Evolutionary conservation across 805 yeast species (phyloP), one percentile per base, ranked within the genome.

Genomic region (Wickerhamiella cacticola): DNA sequence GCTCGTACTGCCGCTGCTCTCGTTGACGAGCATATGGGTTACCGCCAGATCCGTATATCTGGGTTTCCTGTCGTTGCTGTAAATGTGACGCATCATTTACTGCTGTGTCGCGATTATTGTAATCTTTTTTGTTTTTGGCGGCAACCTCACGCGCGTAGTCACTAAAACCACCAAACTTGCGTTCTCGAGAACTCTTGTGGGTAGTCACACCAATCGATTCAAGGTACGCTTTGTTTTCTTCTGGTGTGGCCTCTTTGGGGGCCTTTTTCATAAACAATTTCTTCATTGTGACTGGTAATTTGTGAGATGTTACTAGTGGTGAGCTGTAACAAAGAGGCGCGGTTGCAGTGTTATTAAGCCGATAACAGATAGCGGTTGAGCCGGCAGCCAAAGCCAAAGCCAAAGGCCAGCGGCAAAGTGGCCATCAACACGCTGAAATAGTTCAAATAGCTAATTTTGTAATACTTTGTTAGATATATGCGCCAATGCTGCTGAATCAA

Each of bases 141-240:
- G 55, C 65, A 26, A 71, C 57, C 49, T 71, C 71, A 50, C 67
- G 69, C 26, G 79, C 79, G 55, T 73, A 69, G 44, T 63, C 64
- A 46, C 63, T 63, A 60, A 71, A 75, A 18, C 75, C 77, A 13
- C 73, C 70, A 54, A 75, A 75, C 62, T 73, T 73, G 52, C 71
- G 71, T 49, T 67, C 64, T 39, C 76, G 63, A 13, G 58, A 44
- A 21, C 62, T 63, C 5, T 62, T 53, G 48, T 64, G 68, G 23
- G 73, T 68, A 10, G 73, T 55, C 31, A 74, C 65, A 7, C 76
- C 76, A 22, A 62, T 56, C 19, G 58, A 58, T 50, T 62, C 64
- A 50, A 75, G 61, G 31, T 63, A 65, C 41, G 67, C 67, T 42
- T 65, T 58, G 50, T 72, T 58, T 59, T 74, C 46, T 21, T 44